Evolutionary conservation across 352 stramenopile species (phyloP), one percentile per base, ranked within the genome.

Genomic region (Phytophthora colocasiae): DNA sequence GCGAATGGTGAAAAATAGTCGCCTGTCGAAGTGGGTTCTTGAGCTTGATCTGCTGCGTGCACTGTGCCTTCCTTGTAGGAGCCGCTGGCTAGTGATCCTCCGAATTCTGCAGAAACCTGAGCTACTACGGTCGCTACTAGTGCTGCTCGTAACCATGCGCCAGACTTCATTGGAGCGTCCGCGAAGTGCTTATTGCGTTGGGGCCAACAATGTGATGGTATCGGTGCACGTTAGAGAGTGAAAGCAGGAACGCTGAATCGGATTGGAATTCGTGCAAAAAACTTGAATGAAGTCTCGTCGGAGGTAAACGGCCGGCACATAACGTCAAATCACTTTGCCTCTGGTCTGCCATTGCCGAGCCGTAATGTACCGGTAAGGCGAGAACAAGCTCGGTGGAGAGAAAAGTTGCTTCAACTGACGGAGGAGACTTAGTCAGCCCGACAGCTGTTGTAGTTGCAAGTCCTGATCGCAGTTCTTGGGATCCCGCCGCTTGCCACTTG

Each of bases 21-120:
- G 86, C 54, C 86, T 77, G 77, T 91, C 88, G 46, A 81, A 87
- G 19, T 49, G 3, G 54, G 24, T 17, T 55, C 38, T 64, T 58
- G 27, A 27, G 44, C 44, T 56, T 58, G 53, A 24, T 49, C 27
- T 48, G 62, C 62, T 44, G 53, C 62, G 40, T 69, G 62, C 3
- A 69, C 62, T 7, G n/a, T 50, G 19, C 61, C 62, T 47, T 64
- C 53, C 51, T 64, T 58, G 54, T 69, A 69, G 8, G 19, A 40
- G 3, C 27, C 40, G 41, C 29, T 38, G 36, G 52, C 49, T 7
- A 69, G 52, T 1, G 53, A 64, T 5, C 40, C 52, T 54, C 46
- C 61, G 41, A 69, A 69, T 17, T 10, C 61, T 31, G 62, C 54
- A 11, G 46, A 51, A 40, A 52, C 39, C 5, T 15, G 36, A 3